A percentile compares a stretch with the other conserved stretches of the same genome.
phyloP scores from a whole-genome alignment of 176 grass and related monocot genomes.

The Bromus sterilis region DNA sequence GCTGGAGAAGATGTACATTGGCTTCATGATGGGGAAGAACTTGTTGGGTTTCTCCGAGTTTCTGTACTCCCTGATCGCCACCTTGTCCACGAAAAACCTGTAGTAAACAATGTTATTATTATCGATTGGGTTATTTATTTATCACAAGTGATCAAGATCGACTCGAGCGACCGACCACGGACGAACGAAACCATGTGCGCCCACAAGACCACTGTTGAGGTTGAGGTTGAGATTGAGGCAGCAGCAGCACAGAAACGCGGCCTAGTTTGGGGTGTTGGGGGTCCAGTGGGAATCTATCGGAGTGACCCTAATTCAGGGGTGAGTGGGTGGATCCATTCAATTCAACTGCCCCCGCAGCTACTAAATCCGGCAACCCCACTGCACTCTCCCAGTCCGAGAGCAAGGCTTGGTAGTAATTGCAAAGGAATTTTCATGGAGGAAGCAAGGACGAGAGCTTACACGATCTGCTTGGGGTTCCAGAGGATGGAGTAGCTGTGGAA shows the following conservation, averaged over 20 bases:
- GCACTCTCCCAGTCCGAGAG: neutral
- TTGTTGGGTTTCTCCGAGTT: slow-evolving; percentile 54
- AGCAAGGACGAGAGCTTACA: too few species aligned
- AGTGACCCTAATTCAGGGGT: neutral
- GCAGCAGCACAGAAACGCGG: neutral
- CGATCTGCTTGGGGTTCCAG: slow-evolving; percentile 88
- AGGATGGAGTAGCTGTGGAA: slow-evolving; percentile 95
- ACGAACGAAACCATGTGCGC: neutral
- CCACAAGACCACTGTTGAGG: neutral
- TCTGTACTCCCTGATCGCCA: slow-evolving; percentile 72
- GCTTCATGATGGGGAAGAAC: slow-evolving; percentile 76
- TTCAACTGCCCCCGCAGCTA: neutral
- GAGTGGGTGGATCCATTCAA: slow-evolving; percentile 7
- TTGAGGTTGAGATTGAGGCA: too few species aligned
- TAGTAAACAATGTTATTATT: too few species aligned
- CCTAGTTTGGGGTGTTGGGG: neutral
- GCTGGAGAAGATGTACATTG: slow-evolving; percentile 99
- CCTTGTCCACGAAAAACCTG: slow-evolving; percentile 94
- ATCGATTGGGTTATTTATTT: too few species aligned
- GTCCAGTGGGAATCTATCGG: neutral
- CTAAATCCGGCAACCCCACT: neutral
- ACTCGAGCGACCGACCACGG: too few species aligned
- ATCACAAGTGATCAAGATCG: too few species aligned
- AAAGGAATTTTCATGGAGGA: too few species aligned
- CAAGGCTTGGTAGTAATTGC: too few species aligned